Evolutionary conservation across 2,329 filamentous ascomycete genomes (phyloP), one percentile per base, ranked within the genome.

Genomic region (Aspergillus novofumigatus): DNA sequence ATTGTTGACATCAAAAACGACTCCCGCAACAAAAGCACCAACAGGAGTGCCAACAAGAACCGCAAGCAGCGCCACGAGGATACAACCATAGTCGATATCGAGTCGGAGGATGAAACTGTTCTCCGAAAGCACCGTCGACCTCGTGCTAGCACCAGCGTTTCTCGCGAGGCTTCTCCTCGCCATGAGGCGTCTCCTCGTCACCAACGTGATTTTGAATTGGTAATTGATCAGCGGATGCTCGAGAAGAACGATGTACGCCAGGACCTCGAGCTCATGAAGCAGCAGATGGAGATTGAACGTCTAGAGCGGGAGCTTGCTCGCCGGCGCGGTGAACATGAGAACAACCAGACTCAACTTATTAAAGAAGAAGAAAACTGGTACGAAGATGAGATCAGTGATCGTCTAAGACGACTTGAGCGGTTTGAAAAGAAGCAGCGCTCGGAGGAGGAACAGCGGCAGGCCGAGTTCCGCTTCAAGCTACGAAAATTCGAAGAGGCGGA

Each of bases 351-450:
- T 32, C 69, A 70, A 25, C 56, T 69, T 47, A 59, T 70, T 23
- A 69, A 63, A 41, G 64, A 78, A 51, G 73, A 77, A 54, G 77
- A 81, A 11, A 75, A 79, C 58, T 63, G 72, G 69, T 63, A 77
- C 69, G 62, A 78, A 72, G 68, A 74, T 20, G 74, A 74, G 59
- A 69, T 72, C 49, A 69, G 67, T 53, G 72, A 75, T 48, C 73
- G 74, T 51, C 67, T 75, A 52, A 73, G 70, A 41, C 65, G 67
- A 35, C 66, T 74, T 23, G 68, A 75, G 49, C 61, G 61, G 62
- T 73, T 65, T 61, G 75, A 72, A 69, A 74, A 55, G 69, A 77
- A 67, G 67, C 77, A 60, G 75, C 80, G 67, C 70, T 76, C 61
- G 65, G 59, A 66, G 11, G 62, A 65, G 51, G 56, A 63, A 44